These are phyloP conservation scores for Fusarium xylarioides DNA, from an alignment of 2,329 filamentous ascomycete species.

Conservation along the genomic window DNA sequence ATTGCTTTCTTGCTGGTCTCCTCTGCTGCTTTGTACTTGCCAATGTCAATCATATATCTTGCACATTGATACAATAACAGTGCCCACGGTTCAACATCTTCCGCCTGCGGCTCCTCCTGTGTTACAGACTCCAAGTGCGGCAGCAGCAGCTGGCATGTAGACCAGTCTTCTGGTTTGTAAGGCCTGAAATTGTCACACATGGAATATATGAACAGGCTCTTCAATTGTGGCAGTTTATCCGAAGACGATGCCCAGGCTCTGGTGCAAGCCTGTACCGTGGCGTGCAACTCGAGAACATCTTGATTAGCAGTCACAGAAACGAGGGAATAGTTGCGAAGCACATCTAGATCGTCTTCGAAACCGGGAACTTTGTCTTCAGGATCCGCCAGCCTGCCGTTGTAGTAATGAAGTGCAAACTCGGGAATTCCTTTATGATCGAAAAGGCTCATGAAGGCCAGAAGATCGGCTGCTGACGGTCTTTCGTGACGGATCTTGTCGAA, in stretches of 20 bases:
- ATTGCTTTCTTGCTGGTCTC: background rate
- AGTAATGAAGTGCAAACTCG: background rate
- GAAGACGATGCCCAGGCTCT: background rate
- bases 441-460: slow-evolving; percentile 26
- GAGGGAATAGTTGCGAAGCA: slow-evolving; percentile 18
- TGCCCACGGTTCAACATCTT: background rate
- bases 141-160: background rate
- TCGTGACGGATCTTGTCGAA: slow-evolving; percentile 17
- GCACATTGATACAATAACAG: rapidly evolving
- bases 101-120: rapidly evolving
- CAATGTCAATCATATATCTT: rapidly evolving
- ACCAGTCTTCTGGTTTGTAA: background rate
- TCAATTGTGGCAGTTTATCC: background rate
- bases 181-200: background rate
- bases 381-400: background rate
- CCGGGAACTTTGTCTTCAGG: rapidly evolving
- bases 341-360: slow-evolving; percentile 21
- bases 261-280: background rate
- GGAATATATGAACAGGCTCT: background rate
- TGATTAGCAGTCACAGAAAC: background rate
- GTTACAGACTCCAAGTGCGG: background rate
- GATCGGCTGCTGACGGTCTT: background rate
- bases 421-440: slow-evolving; percentile 23
- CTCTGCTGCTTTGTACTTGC: background rate
- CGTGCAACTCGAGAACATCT: slow-evolving; percentile 6